phyloP scores from a whole-genome alignment of 1,284 basidiomycete genomes.

The Boletus calvinii region DNA sequence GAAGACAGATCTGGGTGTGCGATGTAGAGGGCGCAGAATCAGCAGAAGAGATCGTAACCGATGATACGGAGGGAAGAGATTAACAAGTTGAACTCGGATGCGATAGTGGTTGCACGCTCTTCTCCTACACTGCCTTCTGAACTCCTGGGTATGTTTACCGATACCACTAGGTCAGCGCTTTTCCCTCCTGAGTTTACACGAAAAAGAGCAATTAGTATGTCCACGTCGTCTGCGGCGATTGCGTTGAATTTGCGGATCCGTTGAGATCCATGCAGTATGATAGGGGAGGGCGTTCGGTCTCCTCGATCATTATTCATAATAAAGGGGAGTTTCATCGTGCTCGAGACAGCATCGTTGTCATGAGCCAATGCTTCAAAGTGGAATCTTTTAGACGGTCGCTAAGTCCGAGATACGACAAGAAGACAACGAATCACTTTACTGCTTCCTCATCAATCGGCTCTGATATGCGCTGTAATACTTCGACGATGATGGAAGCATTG shows the following conservation, averaged over 20 bases:
- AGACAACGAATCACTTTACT: constrained; percentile 52
- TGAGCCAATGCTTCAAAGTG: constrained; percentile 92
- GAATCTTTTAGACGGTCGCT: constrained; percentile 52
- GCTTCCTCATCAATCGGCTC: constrained; percentile 55
- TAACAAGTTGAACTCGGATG: constrained; percentile 56
- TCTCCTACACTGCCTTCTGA: constrained; percentile 45
- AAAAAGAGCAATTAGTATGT: constrained; percentile 77
- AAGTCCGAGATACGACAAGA: neutral
- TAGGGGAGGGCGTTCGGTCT: constrained; percentile 55
- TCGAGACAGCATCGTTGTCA: constrained; percentile 76
- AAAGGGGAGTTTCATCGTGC: constrained; percentile 45
- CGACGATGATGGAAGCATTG: constrained; percentile 75
- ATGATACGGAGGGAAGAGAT: constrained; percentile 64
- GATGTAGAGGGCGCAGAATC: constrained; percentile 19
- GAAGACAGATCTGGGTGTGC: neutral
- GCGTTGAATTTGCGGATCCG: constrained; percentile 76
- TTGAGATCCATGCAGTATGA: constrained; percentile 70
- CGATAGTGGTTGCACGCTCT: constrained; percentile 34
- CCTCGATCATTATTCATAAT: constrained; percentile 39
- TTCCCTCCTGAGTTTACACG: constrained; percentile 60
- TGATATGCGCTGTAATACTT: constrained; percentile 76
- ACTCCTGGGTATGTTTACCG: constrained; percentile 71
- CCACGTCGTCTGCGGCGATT: constrained; percentile 58
- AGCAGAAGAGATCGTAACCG: constrained; percentile 76
- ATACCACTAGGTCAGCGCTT: constrained; percentile 75